Evolutionary conservation across 208 protist species (phyloP).

Genomic region (Vickermania spadyakhi): DNA sequence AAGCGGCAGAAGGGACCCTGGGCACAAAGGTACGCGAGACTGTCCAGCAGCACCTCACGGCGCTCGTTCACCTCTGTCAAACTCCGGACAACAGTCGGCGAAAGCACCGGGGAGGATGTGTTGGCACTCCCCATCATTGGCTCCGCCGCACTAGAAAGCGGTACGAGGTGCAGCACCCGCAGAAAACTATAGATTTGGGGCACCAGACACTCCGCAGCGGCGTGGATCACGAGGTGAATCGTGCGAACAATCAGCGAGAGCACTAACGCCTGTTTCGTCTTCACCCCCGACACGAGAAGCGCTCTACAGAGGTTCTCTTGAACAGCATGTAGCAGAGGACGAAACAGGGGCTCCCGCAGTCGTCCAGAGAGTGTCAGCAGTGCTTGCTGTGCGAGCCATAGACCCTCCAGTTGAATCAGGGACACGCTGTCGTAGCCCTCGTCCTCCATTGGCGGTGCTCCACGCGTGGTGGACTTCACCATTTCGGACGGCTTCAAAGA

Average conservation of each 20-base stretch:
- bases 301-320: constrained; percentile 69
- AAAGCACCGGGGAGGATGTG: constrained; percentile 7
- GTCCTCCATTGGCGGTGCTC: neutral
- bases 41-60: constrained; percentile 79
- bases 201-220: constrained; percentile 34
- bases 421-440: constrained; percentile 12
- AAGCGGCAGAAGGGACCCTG: constrained; percentile 54
- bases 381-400: constrained; percentile 42
- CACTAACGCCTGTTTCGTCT: constrained; percentile 59
- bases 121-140: neutral
- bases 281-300: constrained; percentile 55
- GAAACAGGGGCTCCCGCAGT: neutral
- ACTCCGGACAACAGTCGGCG: constrained; percentile 12
- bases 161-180: constrained; percentile 65
- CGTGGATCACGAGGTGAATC: constrained; percentile 54
- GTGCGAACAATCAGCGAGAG: constrained; percentile 76
- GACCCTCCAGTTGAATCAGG: constrained; percentile 64
- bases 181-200: constrained; percentile 82
- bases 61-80: constrained; percentile 38
- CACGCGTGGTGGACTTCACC: neutral
- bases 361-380: neutral
- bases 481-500: constrained; percentile 18
- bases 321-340: constrained; percentile 31
- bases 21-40: constrained; percentile 74
- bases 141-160: constrained; percentile 42